These are phyloP conservation scores for Henckelia pumila DNA, from an alignment of 257 asterid species.

Conservation along the genomic window DNA sequence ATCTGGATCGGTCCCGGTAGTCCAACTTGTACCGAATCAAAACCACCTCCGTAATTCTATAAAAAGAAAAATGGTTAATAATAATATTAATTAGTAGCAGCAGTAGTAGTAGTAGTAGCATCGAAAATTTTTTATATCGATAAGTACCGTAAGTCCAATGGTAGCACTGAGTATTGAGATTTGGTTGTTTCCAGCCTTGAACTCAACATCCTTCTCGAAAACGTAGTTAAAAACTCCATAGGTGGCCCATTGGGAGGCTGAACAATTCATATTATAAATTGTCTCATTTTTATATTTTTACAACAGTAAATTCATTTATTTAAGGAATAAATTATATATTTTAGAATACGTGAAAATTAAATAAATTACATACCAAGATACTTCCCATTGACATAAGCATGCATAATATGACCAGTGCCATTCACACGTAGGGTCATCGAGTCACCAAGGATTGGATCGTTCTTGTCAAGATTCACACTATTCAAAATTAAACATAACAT, in stretches of 20 bases:
- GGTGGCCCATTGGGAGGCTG: constrained; percentile 54
- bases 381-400: constrained; percentile 61
- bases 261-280: background rate
- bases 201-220: constrained; percentile 40
- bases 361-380: constrained; percentile 45
- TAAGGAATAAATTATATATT: background rate
- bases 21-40: constrained; percentile 40
- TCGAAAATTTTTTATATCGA: background rate
- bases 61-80: background rate
- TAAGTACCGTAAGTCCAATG: constrained; percentile 45
- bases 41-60: constrained; percentile 58
- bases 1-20: constrained; percentile 59
- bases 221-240: constrained; percentile 27
- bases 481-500: too few species aligned
- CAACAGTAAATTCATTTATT: too few species aligned
- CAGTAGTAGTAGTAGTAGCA: background rate
- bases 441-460: constrained; percentile 43
- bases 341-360: too few species aligned
- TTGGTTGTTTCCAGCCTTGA: constrained; percentile 49
- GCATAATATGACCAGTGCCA: constrained; percentile 53
- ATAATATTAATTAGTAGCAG: too few species aligned
- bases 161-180: constrained; percentile 64
- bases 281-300: background rate
- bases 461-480: constrained; percentile 42
- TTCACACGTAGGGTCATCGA: constrained; percentile 50